Base-by-base conservation (phyloP, 1,284 basidiomycete genomes). In the Trichosporon sp. region DNA sequence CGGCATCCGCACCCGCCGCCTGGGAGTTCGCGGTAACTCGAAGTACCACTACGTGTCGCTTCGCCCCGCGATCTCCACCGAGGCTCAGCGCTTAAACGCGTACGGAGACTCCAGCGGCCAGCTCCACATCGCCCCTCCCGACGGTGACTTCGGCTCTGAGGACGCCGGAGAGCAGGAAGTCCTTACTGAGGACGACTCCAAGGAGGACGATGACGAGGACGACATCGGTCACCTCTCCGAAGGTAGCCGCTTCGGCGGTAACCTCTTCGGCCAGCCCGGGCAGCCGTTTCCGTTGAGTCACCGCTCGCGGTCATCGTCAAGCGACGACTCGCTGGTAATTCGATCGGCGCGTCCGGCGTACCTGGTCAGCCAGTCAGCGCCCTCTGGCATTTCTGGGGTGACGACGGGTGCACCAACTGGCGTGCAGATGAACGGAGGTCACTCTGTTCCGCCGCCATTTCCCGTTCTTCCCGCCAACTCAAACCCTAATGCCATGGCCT, bases 1-100 rank as follows among this genome's bases (percentile, higher is more conserved):
- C 60, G 91, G 91, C 74, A 94, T 97, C 87, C 94, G 93, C 87
- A 96, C 93, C 60, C 87, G 94, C 74, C 89, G 94, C 69, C 84
- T 96, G 69, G 93, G 93, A 69, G 92, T 93, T 68, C 86, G 93
- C 80, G 93, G 93, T 67, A 94, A 95, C 85, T 93, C 78, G 38
- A 76, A 80, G 68, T 79, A 81, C 68, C 78, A 78, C 71, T 79
- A 77, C 81, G 83, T 81, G 69, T 80, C 83, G 74, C 92, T 95
- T 74, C 89, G 92, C 75, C 92, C 93, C 65, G 90, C 91, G 21
- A 92, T 92, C 53, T 88, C 90, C 72, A 89, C 91, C 65, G 93
- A 95, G 85, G 92, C 92, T 70, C 91, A 93, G 82, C 92, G 91
- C 85, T 87, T 95, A 38, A 92, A 94, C 81, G 90, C 92, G 74